Percentiles rank a stretch among this genome's conserved stretches.
These are phyloP conservation scores for Chaetomium sp. DNA, from an alignment of 2,329 filamentous ascomycete species.

Conservation along the genomic window DNA sequence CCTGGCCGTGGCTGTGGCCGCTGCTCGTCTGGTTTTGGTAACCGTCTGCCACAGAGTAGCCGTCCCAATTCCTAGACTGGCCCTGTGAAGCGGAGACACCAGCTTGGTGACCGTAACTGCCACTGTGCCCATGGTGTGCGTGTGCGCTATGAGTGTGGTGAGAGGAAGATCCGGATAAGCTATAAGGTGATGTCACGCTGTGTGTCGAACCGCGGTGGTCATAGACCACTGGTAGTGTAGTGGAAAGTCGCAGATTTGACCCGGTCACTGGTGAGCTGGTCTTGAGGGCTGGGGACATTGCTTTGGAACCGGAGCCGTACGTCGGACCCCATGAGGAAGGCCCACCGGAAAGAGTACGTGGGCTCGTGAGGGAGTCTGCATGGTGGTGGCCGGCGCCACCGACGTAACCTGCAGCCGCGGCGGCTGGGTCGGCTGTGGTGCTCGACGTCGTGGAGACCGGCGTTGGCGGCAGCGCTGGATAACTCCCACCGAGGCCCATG, in stretches of 20 bases:
- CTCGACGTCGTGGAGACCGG: slow-evolving; percentile 41
- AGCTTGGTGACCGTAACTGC: slow-evolving; percentile 30
- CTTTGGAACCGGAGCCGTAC: slow-evolving; percentile 48
- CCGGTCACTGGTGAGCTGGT: slow-evolving; percentile 41
- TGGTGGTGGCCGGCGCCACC: slow-evolving; percentile 44
- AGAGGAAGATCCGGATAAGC: slow-evolving; percentile 24
- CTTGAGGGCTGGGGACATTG: slow-evolving; percentile 49
- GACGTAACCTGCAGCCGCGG: slow-evolving; percentile 44
- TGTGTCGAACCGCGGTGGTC: slow-evolving; percentile 35
- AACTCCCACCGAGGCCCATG: slow-evolving; percentile 43
- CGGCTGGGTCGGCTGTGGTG: slow-evolving; percentile 38
- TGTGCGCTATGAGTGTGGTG: slow-evolving; percentile 28
- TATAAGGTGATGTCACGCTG: slow-evolving; percentile 34
- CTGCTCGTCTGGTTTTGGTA: slow-evolving; percentile 26
- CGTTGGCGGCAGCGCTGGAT: slow-evolving; percentile 52
- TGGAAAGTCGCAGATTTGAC: slow-evolving; percentile 42
- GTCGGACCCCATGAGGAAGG: slow-evolving; percentile 52
- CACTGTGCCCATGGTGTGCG: slow-evolving; percentile 31
- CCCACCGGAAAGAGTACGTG: slow-evolving; percentile 53
- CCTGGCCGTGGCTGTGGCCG: slow-evolving; percentile 38
- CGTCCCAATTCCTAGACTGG: slow-evolving; percentile 34
- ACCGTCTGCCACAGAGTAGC: slow-evolving; percentile 31
- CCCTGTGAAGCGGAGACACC: slow-evolving; percentile 27
- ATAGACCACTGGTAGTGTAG: slow-evolving; percentile 45
- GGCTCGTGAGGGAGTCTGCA: slow-evolving; percentile 55